A percentile compares a stretch with the other conserved stretches of the same genome.
These are phyloP conservation scores for Boletus sensibilis DNA, from an alignment of 768 basidiomycete species.

Conservation along the genomic window DNA sequence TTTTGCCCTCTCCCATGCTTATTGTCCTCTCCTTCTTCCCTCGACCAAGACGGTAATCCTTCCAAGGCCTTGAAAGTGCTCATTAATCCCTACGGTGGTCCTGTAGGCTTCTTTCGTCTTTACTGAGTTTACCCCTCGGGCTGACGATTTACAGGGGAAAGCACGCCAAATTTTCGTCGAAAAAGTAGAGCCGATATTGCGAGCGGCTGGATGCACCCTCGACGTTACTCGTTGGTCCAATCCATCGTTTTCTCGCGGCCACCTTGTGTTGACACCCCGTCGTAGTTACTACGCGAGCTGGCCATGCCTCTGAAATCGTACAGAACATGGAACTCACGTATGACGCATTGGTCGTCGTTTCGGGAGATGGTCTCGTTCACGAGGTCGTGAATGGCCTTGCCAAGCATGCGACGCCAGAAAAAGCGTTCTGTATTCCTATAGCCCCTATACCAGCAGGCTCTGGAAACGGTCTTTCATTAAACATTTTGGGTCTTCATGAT, in stretches of 20 bases:
- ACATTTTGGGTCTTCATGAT: conserved; percentile 66
- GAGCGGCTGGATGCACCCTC: conserved; percentile 59
- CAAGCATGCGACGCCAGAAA: conserved; percentile 54
- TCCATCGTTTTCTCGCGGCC: not conserved
- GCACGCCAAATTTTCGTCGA: conserved; percentile 51
- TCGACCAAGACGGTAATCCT: conserved; percentile 47
- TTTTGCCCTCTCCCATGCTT: not conserved
- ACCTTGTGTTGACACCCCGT: not conserved
- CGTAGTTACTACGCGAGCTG: conserved; percentile 59
- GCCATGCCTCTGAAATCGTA: conserved; percentile 67
- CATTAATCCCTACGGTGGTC: conserved; percentile 81
- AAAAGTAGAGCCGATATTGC: conserved; percentile 69
- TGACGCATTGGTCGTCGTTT: conserved; percentile 73
- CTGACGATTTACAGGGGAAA: conserved; percentile 51
- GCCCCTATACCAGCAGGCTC: conserved; percentile 82
- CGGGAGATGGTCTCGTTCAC: conserved; percentile 82
- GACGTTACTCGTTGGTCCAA: conserved; percentile 58
- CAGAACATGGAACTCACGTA: conserved; percentile 55
- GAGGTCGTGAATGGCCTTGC: conserved; percentile 85
- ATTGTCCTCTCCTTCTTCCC: conserved; percentile 1
- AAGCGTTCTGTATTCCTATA: conserved; percentile 67
- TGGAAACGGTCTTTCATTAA: conserved; percentile 74
- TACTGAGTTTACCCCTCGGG: not conserved
- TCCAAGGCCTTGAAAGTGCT: conserved; percentile 61
- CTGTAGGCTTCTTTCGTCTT: conserved; percentile 42